Percentiles rank a stretch among this genome's conserved stretches.
Conservation (phyloP, 495 filamentous ascomycete species). For the Ramalina intermedia region DNA sequence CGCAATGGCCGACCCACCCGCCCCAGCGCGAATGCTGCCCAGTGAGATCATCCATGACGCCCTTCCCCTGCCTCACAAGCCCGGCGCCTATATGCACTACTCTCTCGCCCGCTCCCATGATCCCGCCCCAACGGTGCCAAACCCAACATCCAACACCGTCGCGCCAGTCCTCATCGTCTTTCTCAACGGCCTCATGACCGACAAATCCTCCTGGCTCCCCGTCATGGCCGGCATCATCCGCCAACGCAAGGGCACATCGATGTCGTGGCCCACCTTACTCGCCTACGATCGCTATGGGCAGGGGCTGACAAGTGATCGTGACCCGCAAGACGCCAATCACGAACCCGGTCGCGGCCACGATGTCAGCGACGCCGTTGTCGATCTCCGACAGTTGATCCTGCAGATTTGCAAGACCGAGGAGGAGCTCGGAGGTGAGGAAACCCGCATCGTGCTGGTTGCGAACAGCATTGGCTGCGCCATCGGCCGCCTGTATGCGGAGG, state of each 20-base stretch:
- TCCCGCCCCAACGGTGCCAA: conserved; percentile 1
- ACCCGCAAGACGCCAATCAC: conserved; percentile 33
- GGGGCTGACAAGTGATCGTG: conserved; percentile 36
- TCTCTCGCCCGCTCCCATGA: conserved; percentile 12
- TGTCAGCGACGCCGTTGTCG: conserved; percentile 28
- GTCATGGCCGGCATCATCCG: conserved; percentile 28
- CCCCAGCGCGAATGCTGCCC: conserved; percentile 12
- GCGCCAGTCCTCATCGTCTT: conserved; percentile 36
- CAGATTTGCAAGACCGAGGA: conserved; percentile 21
- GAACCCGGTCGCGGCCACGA: conserved; percentile 39
- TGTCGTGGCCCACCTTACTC: conserved; percentile 32
- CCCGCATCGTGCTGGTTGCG: conserved; percentile 33
- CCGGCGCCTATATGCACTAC: conserved; percentile 18
- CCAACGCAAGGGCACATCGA: conserved; percentile 4
- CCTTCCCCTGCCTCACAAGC: conserved; percentile 18
- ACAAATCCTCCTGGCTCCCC: conserved; percentile 34
- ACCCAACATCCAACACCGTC: too few relatives aligned
- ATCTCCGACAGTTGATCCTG: conserved; percentile 36
- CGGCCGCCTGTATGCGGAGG: conserved; percentile 38
- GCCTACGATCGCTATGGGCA: conserved; percentile 54
- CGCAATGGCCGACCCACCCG: conserved; percentile 1
- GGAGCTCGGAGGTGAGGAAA: conserved; percentile 7
- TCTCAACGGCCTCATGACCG: conserved; percentile 43
- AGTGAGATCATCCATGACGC: conserved; percentile 8
- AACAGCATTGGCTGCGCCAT: conserved; percentile 48